These are phyloP conservation scores for Phlebiopsis flavidoalba DNA, from an alignment of 768 basidiomycete species.

Conservation along the genomic window DNA sequence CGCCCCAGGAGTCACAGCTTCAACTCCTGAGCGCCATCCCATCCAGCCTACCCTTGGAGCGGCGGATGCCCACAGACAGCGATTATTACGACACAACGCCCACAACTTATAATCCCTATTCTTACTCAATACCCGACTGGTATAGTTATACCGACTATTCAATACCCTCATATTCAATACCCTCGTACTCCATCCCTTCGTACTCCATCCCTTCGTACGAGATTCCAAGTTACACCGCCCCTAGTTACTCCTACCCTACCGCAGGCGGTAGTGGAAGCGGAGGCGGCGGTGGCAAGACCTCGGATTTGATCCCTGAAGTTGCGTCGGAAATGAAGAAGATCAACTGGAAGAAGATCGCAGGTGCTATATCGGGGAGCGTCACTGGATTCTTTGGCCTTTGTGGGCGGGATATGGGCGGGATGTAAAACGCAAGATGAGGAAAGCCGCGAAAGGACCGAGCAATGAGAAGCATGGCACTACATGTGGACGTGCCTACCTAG, in stretches of 20 bases:
- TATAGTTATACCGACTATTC: neutral
- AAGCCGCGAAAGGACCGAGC: neutral
- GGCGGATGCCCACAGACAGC: neutral
- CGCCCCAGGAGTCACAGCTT: neutral
- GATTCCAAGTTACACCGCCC: neutral
- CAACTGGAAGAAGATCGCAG: conserved; percentile 3
- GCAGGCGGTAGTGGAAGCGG: neutral
- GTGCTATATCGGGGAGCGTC: conserved; percentile 3
- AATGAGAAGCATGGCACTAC: neutral
- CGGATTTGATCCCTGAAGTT: neutral
- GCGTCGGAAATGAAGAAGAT: neutral
- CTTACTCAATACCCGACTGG: neutral
- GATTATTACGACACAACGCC: neutral
- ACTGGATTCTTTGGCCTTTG: neutral
- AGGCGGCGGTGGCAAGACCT: neutral
- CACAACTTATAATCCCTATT: neutral
- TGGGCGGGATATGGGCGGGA: conserved; percentile 2
- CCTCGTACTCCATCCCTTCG: neutral
- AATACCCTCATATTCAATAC: neutral
- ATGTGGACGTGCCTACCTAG: neutral
- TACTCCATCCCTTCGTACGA: neutral
- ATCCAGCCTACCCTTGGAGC: neutral
- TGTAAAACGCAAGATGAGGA: neutral
- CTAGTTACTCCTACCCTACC: neutral
- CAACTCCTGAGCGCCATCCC: neutral